Conservation (phyloP, 495 filamentous ascomycete genomes). For the Annulohypoxylon nitens region DNA sequence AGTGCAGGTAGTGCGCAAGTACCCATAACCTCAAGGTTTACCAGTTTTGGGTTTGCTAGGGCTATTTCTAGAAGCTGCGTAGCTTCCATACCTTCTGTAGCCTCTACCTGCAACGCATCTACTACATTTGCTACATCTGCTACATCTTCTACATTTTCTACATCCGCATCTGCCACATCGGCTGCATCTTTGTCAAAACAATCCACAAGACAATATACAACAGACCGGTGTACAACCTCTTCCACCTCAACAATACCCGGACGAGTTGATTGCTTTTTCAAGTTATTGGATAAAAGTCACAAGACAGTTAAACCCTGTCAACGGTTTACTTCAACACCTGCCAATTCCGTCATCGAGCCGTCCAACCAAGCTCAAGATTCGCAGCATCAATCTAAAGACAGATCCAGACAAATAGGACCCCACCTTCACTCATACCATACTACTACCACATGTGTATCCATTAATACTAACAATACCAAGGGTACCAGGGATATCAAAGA, state of each 20-base stretch:
- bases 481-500: not conserved
- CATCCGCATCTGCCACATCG: no score
- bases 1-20: not conserved
- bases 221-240: not conserved
- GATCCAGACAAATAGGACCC: constrained; percentile 30
- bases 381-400: constrained; percentile 40
- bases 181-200: constrained; percentile 26
- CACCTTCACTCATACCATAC: constrained; percentile 35
- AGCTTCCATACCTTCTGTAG: not conserved
- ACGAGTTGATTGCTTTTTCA: constrained; percentile 35
- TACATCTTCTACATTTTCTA: no score
- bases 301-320: constrained; percentile 30
- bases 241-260: constrained; percentile 17
- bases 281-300: constrained; percentile 35
- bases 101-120: not conserved
- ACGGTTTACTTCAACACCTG: constrained; percentile 45
- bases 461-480: not conserved
- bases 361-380: constrained; percentile 20
- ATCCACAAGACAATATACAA: constrained; percentile 31
- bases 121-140: no score
- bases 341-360: constrained; percentile 40
- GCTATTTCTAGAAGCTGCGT: not conserved
- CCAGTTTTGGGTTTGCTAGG: not conserved
- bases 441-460: not conserved
- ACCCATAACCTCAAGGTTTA: constrained; percentile 4